Percentiles rank a stretch among this genome's conserved stretches.
phyloP scores from a whole-genome alignment of 345 rosid genomes.

The Xanthoceras sorbifolium region DNA sequence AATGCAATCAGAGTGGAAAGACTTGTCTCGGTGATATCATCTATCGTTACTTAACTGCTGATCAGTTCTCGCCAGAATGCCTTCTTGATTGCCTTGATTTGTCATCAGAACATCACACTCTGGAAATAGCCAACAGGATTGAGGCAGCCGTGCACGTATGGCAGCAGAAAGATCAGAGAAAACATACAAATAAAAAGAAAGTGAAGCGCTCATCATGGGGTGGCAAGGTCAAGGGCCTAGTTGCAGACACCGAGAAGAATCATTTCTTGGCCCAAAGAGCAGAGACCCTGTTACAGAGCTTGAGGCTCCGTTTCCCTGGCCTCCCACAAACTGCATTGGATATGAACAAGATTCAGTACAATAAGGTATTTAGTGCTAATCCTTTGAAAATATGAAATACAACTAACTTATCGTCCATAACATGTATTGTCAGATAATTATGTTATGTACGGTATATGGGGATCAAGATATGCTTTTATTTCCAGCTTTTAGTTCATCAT shows the following conservation, averaged over 20 bases:
- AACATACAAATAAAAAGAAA: constrained; percentile 42
- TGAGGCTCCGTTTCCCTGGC: constrained; percentile 82
- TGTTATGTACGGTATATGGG: background rate
- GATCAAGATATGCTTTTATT: background rate
- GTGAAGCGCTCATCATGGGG: constrained; percentile 67
- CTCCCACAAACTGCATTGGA: constrained; percentile 93
- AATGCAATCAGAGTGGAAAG: constrained; percentile 59
- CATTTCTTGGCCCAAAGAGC: constrained; percentile 70
- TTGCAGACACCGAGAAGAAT: constrained; percentile 58
- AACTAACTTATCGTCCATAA: too few relatives aligned
- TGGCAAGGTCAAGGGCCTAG: constrained; percentile 91
- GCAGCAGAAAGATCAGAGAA: constrained; percentile 67
- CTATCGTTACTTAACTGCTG: constrained; percentile 77
- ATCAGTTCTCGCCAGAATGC: constrained; percentile 78
- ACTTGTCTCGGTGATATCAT: constrained; percentile 81
- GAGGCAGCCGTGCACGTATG: constrained; percentile 88
- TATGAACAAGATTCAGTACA: constrained; percentile 94
- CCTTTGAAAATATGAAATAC: too few relatives aligned
- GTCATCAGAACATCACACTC: constrained; percentile 80
- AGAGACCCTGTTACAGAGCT: constrained; percentile 69
- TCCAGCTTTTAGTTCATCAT: background rate
- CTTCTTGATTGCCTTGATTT: constrained; percentile 88
- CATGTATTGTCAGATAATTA: background rate
- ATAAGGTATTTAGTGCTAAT: constrained; percentile 65
- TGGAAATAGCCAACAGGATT: constrained; percentile 78